phyloP scores from a whole-genome alignment of 495 filamentous ascomycete genomes.

The Penicillium arizonense region DNA sequence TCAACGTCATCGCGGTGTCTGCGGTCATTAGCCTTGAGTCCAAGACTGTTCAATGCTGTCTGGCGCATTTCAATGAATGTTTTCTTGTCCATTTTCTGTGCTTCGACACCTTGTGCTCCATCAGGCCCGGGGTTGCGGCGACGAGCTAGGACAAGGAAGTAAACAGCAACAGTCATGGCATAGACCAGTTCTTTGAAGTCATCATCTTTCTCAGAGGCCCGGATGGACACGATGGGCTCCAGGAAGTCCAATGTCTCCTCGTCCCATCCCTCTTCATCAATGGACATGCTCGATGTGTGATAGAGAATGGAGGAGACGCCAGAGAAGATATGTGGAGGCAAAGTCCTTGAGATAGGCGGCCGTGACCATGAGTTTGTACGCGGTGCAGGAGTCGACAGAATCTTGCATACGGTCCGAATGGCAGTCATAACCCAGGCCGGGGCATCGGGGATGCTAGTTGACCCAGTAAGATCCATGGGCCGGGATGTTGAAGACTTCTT shows the following conservation, averaged over 20 bases:
- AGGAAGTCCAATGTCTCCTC: conserved; percentile 38
- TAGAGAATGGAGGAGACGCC: conserved; percentile 59
- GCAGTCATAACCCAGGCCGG: conserved; percentile 67
- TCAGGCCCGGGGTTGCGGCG: conserved; percentile 31
- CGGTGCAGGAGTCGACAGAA: conserved; percentile 52
- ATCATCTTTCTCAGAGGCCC: conserved; percentile 31
- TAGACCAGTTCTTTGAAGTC: conserved; percentile 43
- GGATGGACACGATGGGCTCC: conserved; percentile 33
- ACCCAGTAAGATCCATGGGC: conserved; percentile 20
- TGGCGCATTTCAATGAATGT: conserved; percentile 50
- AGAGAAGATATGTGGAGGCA: conserved; percentile 63
- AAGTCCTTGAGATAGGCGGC: conserved; percentile 42
- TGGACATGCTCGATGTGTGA: conserved; percentile 32
- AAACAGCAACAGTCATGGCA: conserved; percentile 61
- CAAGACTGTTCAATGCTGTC: conserved; percentile 40
- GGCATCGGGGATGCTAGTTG: conserved; percentile 44
- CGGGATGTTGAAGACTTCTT: conserved; percentile 15
- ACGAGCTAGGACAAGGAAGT: conserved; percentile 57
- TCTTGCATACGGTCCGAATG: conserved; percentile 64
- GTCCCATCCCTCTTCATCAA: conserved; percentile 33
- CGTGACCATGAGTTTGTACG: conserved; percentile 45
- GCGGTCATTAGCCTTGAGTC: conserved; percentile 31
- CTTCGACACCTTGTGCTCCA: conserved; percentile 20
- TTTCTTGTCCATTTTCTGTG: conserved; percentile 45
- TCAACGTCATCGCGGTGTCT: conserved; percentile 55